phyloP scores from a whole-genome alignment of 2,329 filamentous ascomycete genomes.

The Colletotrichum horii region DNA sequence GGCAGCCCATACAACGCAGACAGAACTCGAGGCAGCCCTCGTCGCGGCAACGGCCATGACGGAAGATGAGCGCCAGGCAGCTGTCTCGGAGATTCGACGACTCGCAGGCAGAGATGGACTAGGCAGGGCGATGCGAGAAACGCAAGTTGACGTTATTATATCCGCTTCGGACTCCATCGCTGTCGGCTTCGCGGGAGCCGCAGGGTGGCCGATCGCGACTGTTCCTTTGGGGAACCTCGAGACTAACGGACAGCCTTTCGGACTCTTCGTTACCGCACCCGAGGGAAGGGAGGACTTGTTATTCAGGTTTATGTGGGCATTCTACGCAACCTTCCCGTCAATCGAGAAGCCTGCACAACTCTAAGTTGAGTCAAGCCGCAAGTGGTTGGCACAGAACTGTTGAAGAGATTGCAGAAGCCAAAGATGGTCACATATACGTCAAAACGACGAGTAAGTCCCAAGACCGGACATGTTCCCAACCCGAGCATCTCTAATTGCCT shows the following conservation, averaged over 20 bases:
- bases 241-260: slow-evolving; percentile 30
- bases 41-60: neutral
- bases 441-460: neutral
- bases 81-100: neutral
- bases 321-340: neutral
- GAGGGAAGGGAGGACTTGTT: neutral
- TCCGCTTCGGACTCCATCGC: slow-evolving; percentile 24
- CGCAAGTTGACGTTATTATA: slow-evolving; percentile 23
- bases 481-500: neutral
- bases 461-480: neutral
- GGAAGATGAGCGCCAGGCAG: neutral
- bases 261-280: slow-evolving; percentile 28
- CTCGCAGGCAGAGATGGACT: neutral
- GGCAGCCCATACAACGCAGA: neutral
- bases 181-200: slow-evolving; percentile 22
- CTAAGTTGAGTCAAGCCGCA: neutral
- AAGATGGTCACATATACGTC: neutral
- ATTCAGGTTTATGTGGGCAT: neutral
- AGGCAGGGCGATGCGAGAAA: neutral
- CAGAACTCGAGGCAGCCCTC: neutral
- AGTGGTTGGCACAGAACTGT: neutral
- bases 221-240: slow-evolving; percentile 27
- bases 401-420: neutral
- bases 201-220: slow-evolving; percentile 31
- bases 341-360: neutral